A percentile compares a stretch with the other conserved stretches of the same genome.
These are phyloP conservation scores for Melampsora americana DNA, from an alignment of 1,284 basidiomycete genomes.

Conservation along the genomic window DNA sequence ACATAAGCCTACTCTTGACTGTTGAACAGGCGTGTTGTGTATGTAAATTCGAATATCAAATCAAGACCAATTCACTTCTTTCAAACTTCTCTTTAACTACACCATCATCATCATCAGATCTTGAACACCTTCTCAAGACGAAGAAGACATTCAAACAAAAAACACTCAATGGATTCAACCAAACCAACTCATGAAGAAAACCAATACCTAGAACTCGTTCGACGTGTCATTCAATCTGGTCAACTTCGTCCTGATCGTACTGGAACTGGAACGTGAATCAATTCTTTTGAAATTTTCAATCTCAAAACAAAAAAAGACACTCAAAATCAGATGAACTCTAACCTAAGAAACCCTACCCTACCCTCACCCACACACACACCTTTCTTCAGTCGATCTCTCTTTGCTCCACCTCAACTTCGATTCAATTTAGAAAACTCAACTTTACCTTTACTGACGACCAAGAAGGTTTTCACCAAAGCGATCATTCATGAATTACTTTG, in stretches of 20 bases:
- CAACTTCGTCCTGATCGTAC: slow-evolving; percentile 80
- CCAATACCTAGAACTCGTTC: slow-evolving; percentile 79
- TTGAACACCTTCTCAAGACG: too few relatives aligned
- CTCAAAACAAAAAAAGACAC: background rate
- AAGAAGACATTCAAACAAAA: too few relatives aligned
- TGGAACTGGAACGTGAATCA: slow-evolving; percentile 71
- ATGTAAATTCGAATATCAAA: too few relatives aligned
- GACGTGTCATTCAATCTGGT: slow-evolving; percentile 70
- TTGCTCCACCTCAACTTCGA: slow-evolving; percentile 79
- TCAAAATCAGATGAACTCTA: background rate
- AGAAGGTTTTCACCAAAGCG: slow-evolving; percentile 85
- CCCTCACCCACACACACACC: background rate
- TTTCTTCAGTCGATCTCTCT: slow-evolving; percentile 65
- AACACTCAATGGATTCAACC: background rate
- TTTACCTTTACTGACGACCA: slow-evolving; percentile 89
- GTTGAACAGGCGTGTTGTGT: too few relatives aligned
- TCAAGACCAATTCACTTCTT: too few relatives aligned
- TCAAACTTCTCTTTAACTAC: too few relatives aligned
- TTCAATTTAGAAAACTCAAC: slow-evolving; percentile 73
- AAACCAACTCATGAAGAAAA: slow-evolving; percentile 58
- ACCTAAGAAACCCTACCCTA: background rate
- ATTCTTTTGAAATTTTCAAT: background rate
- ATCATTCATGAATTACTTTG: slow-evolving; percentile 93
- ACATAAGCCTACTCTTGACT: too few relatives aligned
- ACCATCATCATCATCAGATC: too few relatives aligned